A percentile compares a stretch with the other conserved stretches of the same genome.
Evolutionary conservation across 805 yeast species (phyloP).

Genomic region (Saturnispora gosingensis): DNA sequence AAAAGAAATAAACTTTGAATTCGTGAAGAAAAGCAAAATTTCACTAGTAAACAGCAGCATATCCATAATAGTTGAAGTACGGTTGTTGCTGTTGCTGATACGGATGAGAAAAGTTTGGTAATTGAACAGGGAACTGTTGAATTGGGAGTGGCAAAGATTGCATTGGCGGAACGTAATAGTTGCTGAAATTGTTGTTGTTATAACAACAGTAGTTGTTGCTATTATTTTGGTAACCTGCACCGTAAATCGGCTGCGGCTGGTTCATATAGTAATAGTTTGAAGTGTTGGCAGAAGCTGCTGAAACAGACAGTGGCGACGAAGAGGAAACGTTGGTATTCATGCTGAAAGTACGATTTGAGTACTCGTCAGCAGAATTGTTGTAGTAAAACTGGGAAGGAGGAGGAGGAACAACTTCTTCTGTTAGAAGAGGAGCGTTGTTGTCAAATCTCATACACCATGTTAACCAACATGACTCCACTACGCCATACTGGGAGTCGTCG

Average conservation of each 20-base stretch:
- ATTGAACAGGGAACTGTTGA: not conserved
- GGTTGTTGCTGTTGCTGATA: not conserved
- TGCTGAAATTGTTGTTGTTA: not conserved
- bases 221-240: not conserved
- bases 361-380: not conserved
- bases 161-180: not conserved
- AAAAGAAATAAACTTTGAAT: not conserved
- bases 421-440: not conserved
- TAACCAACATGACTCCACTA: constrained; percentile 30
- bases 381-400: not conserved
- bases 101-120: not conserved
- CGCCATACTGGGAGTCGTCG: constrained; percentile 23
- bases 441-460: constrained; percentile 28
- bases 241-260: not conserved
- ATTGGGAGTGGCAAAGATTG: not conserved
- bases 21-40: not conserved
- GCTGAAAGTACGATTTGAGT: not conserved
- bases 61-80: not conserved
- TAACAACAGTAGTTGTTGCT: not conserved
- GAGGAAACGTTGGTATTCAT: not conserved
- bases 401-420: constrained; percentile 2
- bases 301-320: constrained; percentile 10
- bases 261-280: not conserved
- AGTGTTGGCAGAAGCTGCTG: constrained; percentile 14
- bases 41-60: constrained; percentile 6